Evolutionary conservation across 2,329 filamentous ascomycete genomes (phyloP).

Genomic region (Ramularia endophylla): DNA sequence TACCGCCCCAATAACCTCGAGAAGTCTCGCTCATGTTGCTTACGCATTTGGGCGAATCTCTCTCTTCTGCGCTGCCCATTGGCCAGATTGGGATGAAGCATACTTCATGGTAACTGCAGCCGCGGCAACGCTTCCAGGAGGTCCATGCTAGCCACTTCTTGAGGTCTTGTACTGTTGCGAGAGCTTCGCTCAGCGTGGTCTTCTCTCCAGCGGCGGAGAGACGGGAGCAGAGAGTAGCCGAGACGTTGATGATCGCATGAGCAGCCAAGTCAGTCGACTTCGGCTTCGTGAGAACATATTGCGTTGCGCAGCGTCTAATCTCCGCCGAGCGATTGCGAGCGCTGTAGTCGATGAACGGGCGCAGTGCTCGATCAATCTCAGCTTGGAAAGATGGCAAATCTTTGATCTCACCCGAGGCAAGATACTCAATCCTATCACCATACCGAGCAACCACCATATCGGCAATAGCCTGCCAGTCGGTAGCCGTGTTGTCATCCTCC

Average conservation of each 20-base stretch:
- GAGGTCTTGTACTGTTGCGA: constrained; percentile 35
- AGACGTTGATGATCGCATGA: constrained; percentile 27
- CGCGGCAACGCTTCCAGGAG: constrained; percentile 52
- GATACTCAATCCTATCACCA: constrained; percentile 46
- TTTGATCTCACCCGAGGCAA: constrained; percentile 22
- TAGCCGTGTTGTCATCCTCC: constrained; percentile 18
- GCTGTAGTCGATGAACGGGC: constrained; percentile 36
- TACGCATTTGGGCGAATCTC: too few relatives aligned
- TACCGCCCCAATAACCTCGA: too few relatives aligned
- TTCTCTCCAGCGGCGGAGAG: constrained; percentile 24
- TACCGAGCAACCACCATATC: constrained; percentile 63
- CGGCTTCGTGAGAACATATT: constrained; percentile 32
- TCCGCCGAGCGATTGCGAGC: constrained; percentile 35
- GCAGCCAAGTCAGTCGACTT: constrained; percentile 23
- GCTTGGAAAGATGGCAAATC: constrained; percentile 19
- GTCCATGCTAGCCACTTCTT: constrained; percentile 53
- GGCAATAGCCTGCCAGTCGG: constrained; percentile 62
- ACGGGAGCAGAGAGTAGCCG: constrained; percentile 30
- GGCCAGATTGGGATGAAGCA: constrained; percentile 60
- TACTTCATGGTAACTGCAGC: constrained; percentile 50
- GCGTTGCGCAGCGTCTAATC: constrained; percentile 42
- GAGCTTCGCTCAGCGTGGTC: constrained; percentile 19
- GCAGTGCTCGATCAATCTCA: constrained; percentile 28
- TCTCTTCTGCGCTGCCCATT: too few relatives aligned
- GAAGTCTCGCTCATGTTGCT: too few relatives aligned